A percentile compares a stretch with the other conserved stretches of the same genome.
Conservation (phyloP, 768 basidiomycete species). For the Collybia nuda region DNA sequence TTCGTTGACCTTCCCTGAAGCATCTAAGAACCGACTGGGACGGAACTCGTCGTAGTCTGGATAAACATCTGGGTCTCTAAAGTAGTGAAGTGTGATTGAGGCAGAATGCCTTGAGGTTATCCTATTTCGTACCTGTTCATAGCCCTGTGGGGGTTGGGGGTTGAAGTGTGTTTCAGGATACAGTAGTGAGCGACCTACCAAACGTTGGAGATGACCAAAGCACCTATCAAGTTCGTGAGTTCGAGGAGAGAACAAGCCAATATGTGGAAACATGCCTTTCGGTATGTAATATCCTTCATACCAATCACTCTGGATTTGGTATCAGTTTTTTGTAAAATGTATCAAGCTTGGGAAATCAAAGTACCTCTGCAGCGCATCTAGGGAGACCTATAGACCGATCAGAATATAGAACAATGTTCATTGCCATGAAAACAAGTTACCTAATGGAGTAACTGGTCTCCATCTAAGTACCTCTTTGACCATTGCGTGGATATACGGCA, state of each 20-base stretch:
- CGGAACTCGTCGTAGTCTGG: slow-evolving; percentile 1
- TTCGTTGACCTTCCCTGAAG: not conserved
- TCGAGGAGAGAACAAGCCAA: not conserved
- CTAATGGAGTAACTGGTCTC: slow-evolving; percentile 1
- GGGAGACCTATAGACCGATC: not conserved
- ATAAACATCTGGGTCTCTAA: not conserved
- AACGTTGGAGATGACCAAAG: not conserved
- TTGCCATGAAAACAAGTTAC: not conserved
- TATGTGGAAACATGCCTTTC: not conserved
- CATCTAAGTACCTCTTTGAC: slow-evolving; percentile 4
- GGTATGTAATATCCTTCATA: slow-evolving; percentile 3
- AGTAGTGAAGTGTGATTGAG: not conserved
- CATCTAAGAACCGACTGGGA: slow-evolving; percentile 2
- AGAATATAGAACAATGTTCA: not conserved
- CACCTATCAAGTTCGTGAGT: not conserved
- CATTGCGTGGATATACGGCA: slow-evolving; percentile 1
- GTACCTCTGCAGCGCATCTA: not conserved
- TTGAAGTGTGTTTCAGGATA: not conserved
- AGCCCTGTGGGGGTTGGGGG: not conserved
- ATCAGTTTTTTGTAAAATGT: not conserved
- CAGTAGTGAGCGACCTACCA: not conserved
- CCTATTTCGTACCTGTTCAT: slow-evolving; percentile 1
- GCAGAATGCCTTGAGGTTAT: not conserved
- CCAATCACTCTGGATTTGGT: slow-evolving; percentile 1
- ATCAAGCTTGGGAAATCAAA: not conserved